Base-by-base conservation (phyloP, 2,329 filamentous ascomycete species). In the Sclerotiophoma versabilis region DNA sequence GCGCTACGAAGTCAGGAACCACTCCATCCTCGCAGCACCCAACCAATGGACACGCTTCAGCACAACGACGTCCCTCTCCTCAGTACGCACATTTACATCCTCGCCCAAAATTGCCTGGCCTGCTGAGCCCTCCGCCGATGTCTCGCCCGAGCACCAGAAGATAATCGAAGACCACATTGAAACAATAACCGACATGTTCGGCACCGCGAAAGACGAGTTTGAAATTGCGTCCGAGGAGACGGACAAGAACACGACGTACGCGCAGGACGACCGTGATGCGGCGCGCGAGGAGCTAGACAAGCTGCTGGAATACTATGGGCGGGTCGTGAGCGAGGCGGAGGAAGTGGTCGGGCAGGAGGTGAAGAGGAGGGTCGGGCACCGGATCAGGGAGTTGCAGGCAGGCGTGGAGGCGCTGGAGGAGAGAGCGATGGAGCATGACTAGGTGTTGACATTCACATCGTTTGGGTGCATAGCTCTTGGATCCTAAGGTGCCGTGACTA, bases 241-340 rank as follows among this genome's bases (percentile, higher is more conserved):
- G 15, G 76, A 80, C 58, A 83, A 82, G 70, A 79, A 80, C 52
- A 81, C 81, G 10, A 79, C 83, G 26, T 85, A 85, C 68, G 83
- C 83, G 2, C 75, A 79, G 15, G 81, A 81, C 22, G 82, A 85
- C 57, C 73, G 83, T 4, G 79, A 77, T 15, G 82, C 82, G 20
- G 82, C 83, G 26, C 65, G 79, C 10, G 81, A 83, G 64, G 83
- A 83, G 59, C 62, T 85, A 49, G 76, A 77, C 33, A 76, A 74
- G 57, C 72, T 85, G 48, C 72, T 82, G 55, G 75, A 77, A 43
- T 79, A 76, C 10, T 84, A 80, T 54, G 70, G 82, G 9, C 12
- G 53, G 7, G 48, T 57, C 6, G 47, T 51, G 17, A 47, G 43
- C 26, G 53, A 50, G 29, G 38, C 20, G 3, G 53, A 52, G 20